Base-by-base conservation (phyloP, 1,284 basidiomycete species). In the Boletus hoseneyae region DNA sequence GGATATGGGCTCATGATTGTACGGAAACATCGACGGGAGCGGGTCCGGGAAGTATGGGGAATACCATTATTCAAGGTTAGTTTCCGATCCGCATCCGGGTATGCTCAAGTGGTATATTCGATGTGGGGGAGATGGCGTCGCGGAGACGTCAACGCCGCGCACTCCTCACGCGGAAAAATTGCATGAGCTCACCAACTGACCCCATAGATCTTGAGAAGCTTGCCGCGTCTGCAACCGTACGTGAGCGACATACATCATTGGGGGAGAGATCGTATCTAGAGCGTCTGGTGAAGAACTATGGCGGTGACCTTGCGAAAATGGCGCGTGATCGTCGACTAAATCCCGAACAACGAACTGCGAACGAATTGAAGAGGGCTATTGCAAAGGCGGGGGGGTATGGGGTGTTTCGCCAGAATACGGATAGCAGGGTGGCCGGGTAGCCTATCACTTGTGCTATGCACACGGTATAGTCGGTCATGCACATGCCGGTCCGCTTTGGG, bases 311-410 rank as follows among this genome's bases (percentile, higher is more conserved):
- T 16, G 78, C 82, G 23, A 74, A 70, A 35, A 97, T 97, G 93
- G 82, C 85, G 10, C 76, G 76, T 56, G 95, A 98, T 71, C 72
- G 82, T 56, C 85, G 78, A 67, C 68, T 88, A 54, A 98, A 99
- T 65, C 71, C 81, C 19, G 86, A 85, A 70, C 96, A 98, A 71
- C 84, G 87, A 66, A 98, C 94, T 4, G 78, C 76, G 33, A 95
- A 93, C 15, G 85, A 95, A 71, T 72, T 99, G 63, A 77, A 65
- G 57, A 73, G 81, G 62, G 83, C 81, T 34, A 70, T 88, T 50
- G 67, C 61, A 52, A 82, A 76, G 61, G 78, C 80, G 29, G 76
- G 79, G 12, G 73, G 71, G 23, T 35, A 54, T 10, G 59, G 18
- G 15, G 40, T 23, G 40, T 48, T 66, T 33, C 39, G 34, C 30